phyloP scores from a whole-genome alignment of 2,329 filamentous ascomycete species.

The Pseudogymnoascus verrucosus region DNA sequence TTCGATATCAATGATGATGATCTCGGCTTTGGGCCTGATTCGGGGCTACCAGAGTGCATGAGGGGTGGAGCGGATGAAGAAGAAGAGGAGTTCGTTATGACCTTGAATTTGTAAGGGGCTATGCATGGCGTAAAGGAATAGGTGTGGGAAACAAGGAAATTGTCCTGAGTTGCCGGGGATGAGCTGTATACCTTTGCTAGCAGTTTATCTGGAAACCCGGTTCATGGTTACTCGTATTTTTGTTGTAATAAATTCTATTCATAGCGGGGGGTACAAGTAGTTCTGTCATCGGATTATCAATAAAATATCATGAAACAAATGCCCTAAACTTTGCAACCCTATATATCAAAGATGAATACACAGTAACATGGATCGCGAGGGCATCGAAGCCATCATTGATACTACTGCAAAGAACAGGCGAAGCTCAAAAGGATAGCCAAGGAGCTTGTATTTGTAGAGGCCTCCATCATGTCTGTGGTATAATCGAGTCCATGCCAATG shows the following conservation, averaged over 20 bases:
- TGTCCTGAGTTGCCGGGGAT: not conserved
- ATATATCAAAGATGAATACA: not conserved
- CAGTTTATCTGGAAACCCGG: not conserved
- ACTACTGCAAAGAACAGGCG: not conserved
- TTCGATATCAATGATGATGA: slow-evolving; percentile 45
- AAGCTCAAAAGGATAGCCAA: not conserved
- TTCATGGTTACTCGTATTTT: slow-evolving; percentile 4
- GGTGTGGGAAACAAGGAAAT: not conserved
- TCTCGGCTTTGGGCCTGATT: slow-evolving; percentile 25
- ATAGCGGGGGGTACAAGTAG: not conserved
- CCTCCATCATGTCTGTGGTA: not conserved
- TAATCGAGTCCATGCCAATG: not conserved
- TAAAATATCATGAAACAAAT: not conserved
- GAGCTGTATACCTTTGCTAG: not conserved
- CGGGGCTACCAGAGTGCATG: slow-evolving; percentile 25
- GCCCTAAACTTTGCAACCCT: not conserved
- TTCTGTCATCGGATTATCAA: not conserved
- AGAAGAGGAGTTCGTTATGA: slow-evolving; percentile 49
- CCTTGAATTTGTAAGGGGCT: slow-evolving; percentile 26
- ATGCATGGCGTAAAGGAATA: not conserved
- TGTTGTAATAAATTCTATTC: not conserved
- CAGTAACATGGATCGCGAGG: not conserved
- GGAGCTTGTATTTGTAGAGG: not conserved
- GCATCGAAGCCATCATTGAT: not conserved
- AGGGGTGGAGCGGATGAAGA: slow-evolving; percentile 33